phyloP scores from a whole-genome alignment of 2,329 filamentous ascomycete species.

The Colletotrichum gigasporum region DNA sequence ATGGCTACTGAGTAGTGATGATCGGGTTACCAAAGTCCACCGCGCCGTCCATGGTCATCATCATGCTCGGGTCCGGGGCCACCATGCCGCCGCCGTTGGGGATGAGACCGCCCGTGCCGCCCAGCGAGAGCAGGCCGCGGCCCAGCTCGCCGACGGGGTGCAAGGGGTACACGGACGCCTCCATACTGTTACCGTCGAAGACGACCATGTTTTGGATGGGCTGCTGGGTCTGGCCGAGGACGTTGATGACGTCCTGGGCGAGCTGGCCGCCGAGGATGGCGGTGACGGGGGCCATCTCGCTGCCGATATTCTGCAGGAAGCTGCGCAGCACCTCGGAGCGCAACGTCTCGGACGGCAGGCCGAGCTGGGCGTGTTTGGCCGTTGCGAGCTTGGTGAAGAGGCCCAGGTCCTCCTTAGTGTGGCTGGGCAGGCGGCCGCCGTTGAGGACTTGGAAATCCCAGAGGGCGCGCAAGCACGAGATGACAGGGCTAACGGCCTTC shows the following conservation, averaged over 20 bases:
- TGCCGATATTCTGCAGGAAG: slow-evolving; percentile 87
- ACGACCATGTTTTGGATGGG: slow-evolving; percentile 95
- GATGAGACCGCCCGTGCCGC: slow-evolving; percentile 22
- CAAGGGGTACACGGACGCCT: slow-evolving; percentile 82
- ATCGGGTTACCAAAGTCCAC: slow-evolving; percentile 29
- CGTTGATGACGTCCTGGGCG: slow-evolving; percentile 97
- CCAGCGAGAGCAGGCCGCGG: slow-evolving; percentile 52
- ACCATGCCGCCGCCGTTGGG: slow-evolving; percentile 29
- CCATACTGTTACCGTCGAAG: slow-evolving; percentile 85
- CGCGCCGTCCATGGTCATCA: slow-evolving; percentile 32
- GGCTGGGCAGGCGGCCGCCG: slow-evolving; percentile 62
- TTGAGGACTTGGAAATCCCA: slow-evolving; percentile 83
- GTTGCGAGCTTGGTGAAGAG: slow-evolving; percentile 81
- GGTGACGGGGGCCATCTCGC: slow-evolving; percentile 86
- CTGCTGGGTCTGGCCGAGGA: slow-evolving; percentile 89
- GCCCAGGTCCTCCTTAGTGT: slow-evolving; percentile 72
- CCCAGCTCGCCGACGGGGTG: slow-evolving; percentile 74
- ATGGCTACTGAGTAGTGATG: slow-evolving; percentile 27
- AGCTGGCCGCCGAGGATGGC: slow-evolving; percentile 91
- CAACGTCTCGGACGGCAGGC: slow-evolving; percentile 73
- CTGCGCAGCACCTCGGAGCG: slow-evolving; percentile 78
- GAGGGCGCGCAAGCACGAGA: slow-evolving; percentile 87
- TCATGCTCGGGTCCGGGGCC: slow-evolving; percentile 22
- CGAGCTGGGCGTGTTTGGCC: slow-evolving; percentile 79
- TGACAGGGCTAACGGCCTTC: slow-evolving; percentile 80